Base-by-base conservation (phyloP, 768 basidiomycete species). In the Leccinum imitatum region DNA sequence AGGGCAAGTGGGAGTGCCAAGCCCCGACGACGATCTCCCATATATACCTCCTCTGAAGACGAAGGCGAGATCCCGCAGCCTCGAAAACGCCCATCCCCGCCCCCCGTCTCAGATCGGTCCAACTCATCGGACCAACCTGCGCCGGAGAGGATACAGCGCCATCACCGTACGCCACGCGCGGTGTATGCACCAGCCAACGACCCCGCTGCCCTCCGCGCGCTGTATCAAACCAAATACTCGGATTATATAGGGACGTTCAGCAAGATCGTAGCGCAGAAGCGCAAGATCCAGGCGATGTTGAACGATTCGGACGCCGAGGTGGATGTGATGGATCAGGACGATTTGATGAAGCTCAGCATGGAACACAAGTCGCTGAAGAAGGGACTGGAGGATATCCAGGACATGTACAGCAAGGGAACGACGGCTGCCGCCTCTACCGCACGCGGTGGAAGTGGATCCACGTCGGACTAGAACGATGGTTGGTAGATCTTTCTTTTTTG, bases 11-110 rank as follows among this genome's bases (percentile, higher is more conserved):
- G 61, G 15, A 57, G 60, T 15, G 54, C 59, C 27, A 85, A 83
- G 57, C 56, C 64, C 19, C 78, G 84, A 50, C 84, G 87, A 50
- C 78, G 74, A 47, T 83, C 85, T 3, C 86, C 85, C 1, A 80
- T 85, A 54, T 88, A 86, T 61, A 88, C 87, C 1, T 87, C 87
- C 1, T 86, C 87, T 1, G 86, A 86, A 41, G 84, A 87, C 54
- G 84, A 86, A 66, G 78, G 77, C 23, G 78, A 82, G 59, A 72
- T 72, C 9, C 69, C 71, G 2, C 70, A 75, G 55, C 60, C 72
- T 46, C 63, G 61, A 44, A 69, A 65, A 64, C 62, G 63, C 60
- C 56, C 37, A 56, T 73, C 76, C 10, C 75, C 75, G 5, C 65
- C 67, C 0, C 58, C 71, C 14, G 37, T 59, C 23, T 60, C 72